Percentiles rank a stretch among this genome's conserved stretches.
phyloP scores from a whole-genome alignment of 2,329 filamentous ascomycete species.

The Paecilomyces variotii region DNA sequence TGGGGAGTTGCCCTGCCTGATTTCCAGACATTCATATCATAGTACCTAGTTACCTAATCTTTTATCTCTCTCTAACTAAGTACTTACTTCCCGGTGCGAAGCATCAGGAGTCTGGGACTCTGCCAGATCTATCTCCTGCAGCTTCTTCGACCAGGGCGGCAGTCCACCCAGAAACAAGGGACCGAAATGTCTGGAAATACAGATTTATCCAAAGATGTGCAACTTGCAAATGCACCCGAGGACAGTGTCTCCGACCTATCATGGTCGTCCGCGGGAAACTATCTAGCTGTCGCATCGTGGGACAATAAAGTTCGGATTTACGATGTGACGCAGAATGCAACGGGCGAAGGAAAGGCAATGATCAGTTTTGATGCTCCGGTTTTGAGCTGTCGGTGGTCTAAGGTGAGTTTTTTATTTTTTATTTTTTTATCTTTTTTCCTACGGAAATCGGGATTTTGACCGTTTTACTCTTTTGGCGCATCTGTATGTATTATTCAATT shows the following conservation, averaged over 20 bases:
- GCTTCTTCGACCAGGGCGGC: background rate
- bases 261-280: conserved; percentile 61
- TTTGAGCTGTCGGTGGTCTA: conserved; percentile 68
- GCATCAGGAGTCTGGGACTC: background rate
- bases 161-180: background rate
- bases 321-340: conserved; percentile 61
- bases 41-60: background rate
- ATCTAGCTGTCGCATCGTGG: conserved; percentile 74
- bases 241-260: conserved; percentile 72
- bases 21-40: background rate
- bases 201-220: conserved; percentile 70
- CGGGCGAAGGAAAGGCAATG: conserved; percentile 64
- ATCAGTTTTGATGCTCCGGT: conserved; percentile 72
- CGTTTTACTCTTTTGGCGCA: no score
- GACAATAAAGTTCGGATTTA: conserved; percentile 86
- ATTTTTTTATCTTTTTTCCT: background rate
- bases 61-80: background rate
- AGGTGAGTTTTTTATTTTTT: conserved; percentile 43
- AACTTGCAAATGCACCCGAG: conserved; percentile 60
- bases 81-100: background rate
- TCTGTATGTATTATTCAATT: no score
- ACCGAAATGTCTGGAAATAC: background rate
- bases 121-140: background rate
- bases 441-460: no score
- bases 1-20: background rate